Conservation (phyloP, 2,329 filamentous ascomycete species). For the Fusarium sterilihyphosum region DNA sequence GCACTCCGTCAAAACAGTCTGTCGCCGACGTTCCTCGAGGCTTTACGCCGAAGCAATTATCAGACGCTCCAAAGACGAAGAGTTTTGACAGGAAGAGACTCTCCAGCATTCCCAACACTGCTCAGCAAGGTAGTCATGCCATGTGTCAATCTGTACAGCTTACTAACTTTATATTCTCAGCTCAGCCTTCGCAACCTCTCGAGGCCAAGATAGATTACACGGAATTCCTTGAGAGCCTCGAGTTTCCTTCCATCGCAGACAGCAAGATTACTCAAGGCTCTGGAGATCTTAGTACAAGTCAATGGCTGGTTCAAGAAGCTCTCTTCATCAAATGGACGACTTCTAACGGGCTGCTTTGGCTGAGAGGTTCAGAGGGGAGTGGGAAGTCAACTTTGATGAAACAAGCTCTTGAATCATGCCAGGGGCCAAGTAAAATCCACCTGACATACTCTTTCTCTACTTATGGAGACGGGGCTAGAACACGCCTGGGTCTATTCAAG, state of each 20-base stretch:
- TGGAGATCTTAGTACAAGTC: fast-evolving
- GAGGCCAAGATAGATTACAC: background rate
- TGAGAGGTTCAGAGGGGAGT: background rate
- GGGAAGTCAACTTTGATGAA: conserved; percentile 5
- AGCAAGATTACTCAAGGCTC: background rate
- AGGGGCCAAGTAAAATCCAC: background rate
- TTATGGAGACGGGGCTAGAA: background rate
- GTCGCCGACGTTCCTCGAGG: background rate
- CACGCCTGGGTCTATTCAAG: background rate
- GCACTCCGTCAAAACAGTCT: background rate
- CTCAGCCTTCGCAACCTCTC: background rate
- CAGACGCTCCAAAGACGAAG: background rate
- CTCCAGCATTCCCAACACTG: fast-evolving
- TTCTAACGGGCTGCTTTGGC: background rate
- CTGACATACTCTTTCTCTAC: background rate
- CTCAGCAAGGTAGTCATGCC: background rate
- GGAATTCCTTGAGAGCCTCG: background rate
- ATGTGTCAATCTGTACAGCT: fast-evolving
- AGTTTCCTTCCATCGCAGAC: background rate
- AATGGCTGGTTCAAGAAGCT: background rate
- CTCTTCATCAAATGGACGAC: background rate
- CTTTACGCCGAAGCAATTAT: background rate
- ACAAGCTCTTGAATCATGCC: background rate
- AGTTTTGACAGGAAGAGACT: background rate
- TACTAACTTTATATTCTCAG: background rate